Evolutionary conservation across 2,329 filamentous ascomycete species (phyloP), one percentile per base, ranked within the genome.

Genomic region (Fusarium graminum): DNA sequence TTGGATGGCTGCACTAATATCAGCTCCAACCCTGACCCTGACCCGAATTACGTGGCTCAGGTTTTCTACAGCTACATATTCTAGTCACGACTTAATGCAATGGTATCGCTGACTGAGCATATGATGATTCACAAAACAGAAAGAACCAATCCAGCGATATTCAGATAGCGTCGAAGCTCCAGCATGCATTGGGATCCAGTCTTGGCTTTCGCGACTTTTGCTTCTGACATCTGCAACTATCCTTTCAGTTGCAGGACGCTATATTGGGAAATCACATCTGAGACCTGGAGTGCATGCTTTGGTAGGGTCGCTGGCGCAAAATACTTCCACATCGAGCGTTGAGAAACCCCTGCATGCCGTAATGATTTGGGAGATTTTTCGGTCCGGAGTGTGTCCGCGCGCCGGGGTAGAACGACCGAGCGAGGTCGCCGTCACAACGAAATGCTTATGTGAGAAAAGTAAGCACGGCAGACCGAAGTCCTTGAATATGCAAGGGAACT

Each of bases 391-490:
- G 14, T 29, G 25, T 43, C 41, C 39, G 39, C 41, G 41, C 41
- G 41, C 25, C 16, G 41, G 41, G 41, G 29, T 25, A 43, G 41
- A 43, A 43, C 41, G 41, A 25, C 25, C 25, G 41, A 29, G 41
- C 41, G 41, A 43, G 41, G 41, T 43, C 41, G 41, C 25, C 41
- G 41, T 43, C 19, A 46, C 29, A 34, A 46, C 19, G 34, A 36
- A 17, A 36, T 46, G 43, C 43, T 46, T 46, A 46, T 46, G 43
- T 46, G 43, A 36, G 43, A 29, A n/a, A 46, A 46, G 30, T 26
- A 46, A 46, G 30, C 36, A 46, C 44, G 44, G 44, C 30, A 32
- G 42, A 44, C 39, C 42, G 42, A 8, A 36, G 26, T 36, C 14
- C 44, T 30, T 38, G 30, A 26, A 38, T 26, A 47, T 47, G 30